Evolutionary conservation across 495 filamentous ascomycete genomes (phyloP), one percentile per base, ranked within the genome.

Genomic region (Penicillium egyptiacum): DNA sequence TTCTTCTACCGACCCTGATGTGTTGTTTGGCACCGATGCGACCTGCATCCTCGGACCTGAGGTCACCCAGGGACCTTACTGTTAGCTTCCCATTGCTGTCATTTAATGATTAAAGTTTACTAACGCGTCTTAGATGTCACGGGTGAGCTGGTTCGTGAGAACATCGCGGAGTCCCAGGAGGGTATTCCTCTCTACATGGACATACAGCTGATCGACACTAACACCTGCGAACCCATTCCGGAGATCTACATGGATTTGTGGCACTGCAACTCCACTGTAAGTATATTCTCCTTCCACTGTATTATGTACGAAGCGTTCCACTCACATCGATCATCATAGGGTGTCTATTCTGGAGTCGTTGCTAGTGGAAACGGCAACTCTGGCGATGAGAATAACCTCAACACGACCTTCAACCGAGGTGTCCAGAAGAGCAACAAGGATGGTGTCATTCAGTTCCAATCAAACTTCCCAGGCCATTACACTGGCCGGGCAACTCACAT

Each of bases 191-290:
- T 86, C 17, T 77, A 78, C 50, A 70, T 87, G 41, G 86, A 88
- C 57, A 73, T 86, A 61, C 82, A 86, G 58, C 64, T 88, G 30
- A 73, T 86, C 55, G 81, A 86, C 70, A 74, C 79, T 55, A 77
- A 77, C 45, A 83, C 78, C 52, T 88, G 82, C 67, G 67, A 81
- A 23, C 76, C 82, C 0, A 67, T 86, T 35, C 75, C 78, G 0
- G 66, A 78, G 49, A 68, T 81, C 30, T 88, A 81, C 59, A 68
- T 86, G 39, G 86, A 88, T 62, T 68, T 85, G 44, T 87, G 85
- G 83, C 79, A 81, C 64, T 77, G 72, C 67, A 82, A 83, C 60
- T 42, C 72, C 17, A 75, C 68, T 22, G 70, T 75, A 19, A 51
- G 57, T 44, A 14, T 5, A 40, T 4, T 8, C 23, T 28, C n/a